Base-by-base conservation (phyloP, 2,329 filamentous ascomycete species). In the Colletotrichum lindemuthianum region DNA sequence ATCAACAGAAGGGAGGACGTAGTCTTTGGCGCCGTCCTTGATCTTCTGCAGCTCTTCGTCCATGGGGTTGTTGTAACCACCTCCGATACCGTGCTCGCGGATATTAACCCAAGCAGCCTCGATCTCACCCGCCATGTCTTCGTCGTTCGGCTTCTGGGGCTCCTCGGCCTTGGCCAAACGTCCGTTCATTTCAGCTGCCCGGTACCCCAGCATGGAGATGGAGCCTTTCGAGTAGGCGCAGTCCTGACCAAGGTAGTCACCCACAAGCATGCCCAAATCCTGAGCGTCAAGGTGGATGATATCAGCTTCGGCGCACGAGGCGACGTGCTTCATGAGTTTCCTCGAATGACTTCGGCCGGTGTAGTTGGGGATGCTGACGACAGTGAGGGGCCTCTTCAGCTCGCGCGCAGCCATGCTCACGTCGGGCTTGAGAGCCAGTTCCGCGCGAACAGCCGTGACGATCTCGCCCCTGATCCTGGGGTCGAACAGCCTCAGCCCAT, bases 181-280 rank as follows among this genome's bases (percentile, higher is more conserved):
- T 7, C 86, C 87, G 55, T 82, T 86, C 69, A 82, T 78, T 69
- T 84, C 82, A 41, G 87, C 81, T 49, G 85, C 78, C 68, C 81
- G 79, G 67, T 88, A 90, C 2, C 84, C 86, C 51, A 90, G 75
- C 68, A 83, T 81, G 2, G 86, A 83, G 10, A 86, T 75, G 16
- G 79, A 74, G 1, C 85, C 83, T 11, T 81, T 73, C 2, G 77
- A 77, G 51, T 79, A 82, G 4, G 78, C 77, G 75, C 77, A 81
- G 64, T 85, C 82, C 70, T 91, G 88, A 5, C 89, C 90, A 9
- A 94, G 76, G 70, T 93, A 92, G 47, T 87, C 83, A 3, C 89
- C 90, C 0, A 90, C 83, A 33, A 96, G 79, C 53, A 89, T 83
- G 3, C 90, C 90, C 57, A 96, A 78, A 71, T 91, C 89, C 67